Evolutionary conservation across 495 filamentous ascomycete species (phyloP).

Genomic region (Penicillium chermesinum): DNA sequence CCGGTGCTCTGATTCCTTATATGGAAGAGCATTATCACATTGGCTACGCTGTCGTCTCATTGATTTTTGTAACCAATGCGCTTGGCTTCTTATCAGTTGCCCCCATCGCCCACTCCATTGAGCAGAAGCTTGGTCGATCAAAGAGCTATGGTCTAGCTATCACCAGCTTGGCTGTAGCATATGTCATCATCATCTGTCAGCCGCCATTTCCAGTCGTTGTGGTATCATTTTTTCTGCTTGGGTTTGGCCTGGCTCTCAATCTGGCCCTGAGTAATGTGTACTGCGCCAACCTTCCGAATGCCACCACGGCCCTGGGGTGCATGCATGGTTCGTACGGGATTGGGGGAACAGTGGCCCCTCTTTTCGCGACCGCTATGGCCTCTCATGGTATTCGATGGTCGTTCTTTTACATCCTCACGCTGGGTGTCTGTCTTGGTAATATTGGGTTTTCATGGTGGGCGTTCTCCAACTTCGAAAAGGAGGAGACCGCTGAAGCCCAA

Average conservation of each 20-base stretch:
- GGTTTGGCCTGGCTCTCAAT: slow-evolving; percentile 61
- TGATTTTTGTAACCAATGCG: slow-evolving; percentile 77
- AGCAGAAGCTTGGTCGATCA: slow-evolving; percentile 55
- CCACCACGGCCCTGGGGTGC: slow-evolving; percentile 56
- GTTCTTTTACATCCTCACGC: slow-evolving; percentile 23
- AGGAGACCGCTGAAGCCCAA: slow-evolving; percentile 31
- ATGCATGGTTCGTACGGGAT: slow-evolving; percentile 70
- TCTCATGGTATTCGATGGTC: slow-evolving; percentile 33
- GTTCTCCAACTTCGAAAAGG: slow-evolving; percentile 52
- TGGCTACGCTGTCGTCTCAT: slow-evolving; percentile 66
- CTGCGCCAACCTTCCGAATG: slow-evolving; percentile 60
- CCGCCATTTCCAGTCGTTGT: slow-evolving; percentile 67
- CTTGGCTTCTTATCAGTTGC: slow-evolving; percentile 71
- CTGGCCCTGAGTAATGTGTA: slow-evolving; percentile 72
- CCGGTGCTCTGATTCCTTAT: slow-evolving; percentile 70
- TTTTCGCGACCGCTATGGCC: slow-evolving; percentile 61
- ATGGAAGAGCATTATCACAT: slow-evolving; percentile 68
- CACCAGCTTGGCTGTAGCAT: slow-evolving; percentile 45
- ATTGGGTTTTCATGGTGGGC: slow-evolving; percentile 48
- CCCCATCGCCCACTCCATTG: slow-evolving; percentile 49
- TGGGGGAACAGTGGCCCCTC: slow-evolving; percentile 63
- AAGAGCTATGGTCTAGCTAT: slow-evolving; percentile 55
- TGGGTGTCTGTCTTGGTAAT: slow-evolving; percentile 42
- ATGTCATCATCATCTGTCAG: slow-evolving; percentile 57
- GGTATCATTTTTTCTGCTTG: slow-evolving; percentile 59